Evolutionary conservation across 176 grass and related monocot species (phyloP).

Genomic region (Rhynchospora tenuis): DNA sequence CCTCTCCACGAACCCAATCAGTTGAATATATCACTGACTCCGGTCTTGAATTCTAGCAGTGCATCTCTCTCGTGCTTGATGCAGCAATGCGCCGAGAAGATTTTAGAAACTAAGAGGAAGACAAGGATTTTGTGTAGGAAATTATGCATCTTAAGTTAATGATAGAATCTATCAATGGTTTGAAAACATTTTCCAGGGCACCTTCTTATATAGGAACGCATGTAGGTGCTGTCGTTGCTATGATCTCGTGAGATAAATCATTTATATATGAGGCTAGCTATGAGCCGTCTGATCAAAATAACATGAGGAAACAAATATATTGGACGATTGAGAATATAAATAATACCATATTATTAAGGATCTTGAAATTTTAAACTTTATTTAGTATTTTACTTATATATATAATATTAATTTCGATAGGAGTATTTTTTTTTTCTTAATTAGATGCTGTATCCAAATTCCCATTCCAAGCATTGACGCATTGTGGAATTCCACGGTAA

Average conservation of each 20-base stretch:
- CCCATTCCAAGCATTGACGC: no score
- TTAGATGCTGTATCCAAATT: no score
- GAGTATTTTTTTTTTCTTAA: no score
- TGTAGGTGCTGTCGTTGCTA: neutral
- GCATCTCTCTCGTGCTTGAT: constrained; percentile 13
- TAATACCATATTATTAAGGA: no score
- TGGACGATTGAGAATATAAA: no score
- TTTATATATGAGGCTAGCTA: no score
- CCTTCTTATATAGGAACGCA: neutral
- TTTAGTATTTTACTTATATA: no score
- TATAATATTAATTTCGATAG: no score
- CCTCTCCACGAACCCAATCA: constrained; percentile 25
- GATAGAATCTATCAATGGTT: neutral
- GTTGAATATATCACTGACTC: neutral
- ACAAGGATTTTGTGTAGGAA: neutral
- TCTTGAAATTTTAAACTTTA: no score
- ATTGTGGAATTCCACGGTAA: no score
- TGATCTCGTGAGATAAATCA: no score
- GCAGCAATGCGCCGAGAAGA: neutral
- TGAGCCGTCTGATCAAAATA: fast-evolving
- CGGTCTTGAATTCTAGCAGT: constrained; percentile 31
- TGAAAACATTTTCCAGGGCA: neutral
- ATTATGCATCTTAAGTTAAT: neutral
- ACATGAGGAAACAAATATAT: no score
- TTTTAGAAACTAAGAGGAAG: neutral